Conservation (phyloP, 805 yeast genomes). For the Kuraishia molischiana region DNA sequence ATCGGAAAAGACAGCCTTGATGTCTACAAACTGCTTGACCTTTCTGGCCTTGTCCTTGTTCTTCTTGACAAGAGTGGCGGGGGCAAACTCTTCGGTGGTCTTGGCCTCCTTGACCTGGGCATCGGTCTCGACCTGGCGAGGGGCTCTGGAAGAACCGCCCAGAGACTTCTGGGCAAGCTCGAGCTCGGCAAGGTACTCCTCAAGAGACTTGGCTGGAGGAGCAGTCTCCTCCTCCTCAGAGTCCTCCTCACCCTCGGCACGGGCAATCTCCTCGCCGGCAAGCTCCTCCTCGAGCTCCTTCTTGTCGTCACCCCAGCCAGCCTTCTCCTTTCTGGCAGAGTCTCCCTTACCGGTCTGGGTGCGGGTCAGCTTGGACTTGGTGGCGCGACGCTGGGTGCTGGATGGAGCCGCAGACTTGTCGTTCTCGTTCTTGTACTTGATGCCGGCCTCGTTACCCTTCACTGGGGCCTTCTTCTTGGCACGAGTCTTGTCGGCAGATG, state of each 20-base stretch:
- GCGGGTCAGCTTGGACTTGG: constrained; percentile 67
- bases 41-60: constrained; percentile 65
- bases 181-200: constrained; percentile 75
- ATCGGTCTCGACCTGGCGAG: constrained; percentile 50
- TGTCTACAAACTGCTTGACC: constrained; percentile 71
- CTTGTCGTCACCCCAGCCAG: constrained; percentile 83
- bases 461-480: constrained; percentile 65
- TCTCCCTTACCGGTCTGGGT: constrained; percentile 78
- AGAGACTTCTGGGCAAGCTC: constrained; percentile 33
- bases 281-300: constrained; percentile 60
- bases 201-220: constrained; percentile 58
- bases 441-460: constrained; percentile 85
- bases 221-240: constrained; percentile 34
- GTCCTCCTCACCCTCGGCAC: constrained; percentile 27
- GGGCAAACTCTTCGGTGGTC: constrained; percentile 50
- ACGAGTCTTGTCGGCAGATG: constrained; percentile 71
- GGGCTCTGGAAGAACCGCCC: constrained; percentile 20
- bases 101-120: constrained; percentile 46
- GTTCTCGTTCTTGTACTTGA: constrained; percentile 67
- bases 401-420: constrained; percentile 48
- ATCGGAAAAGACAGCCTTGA: constrained; percentile 65
- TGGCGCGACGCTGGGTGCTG: constrained; percentile 30
- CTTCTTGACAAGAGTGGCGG: constrained; percentile 58
- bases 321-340: constrained; percentile 72
- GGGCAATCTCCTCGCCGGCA: constrained; percentile 37